These are phyloP conservation scores for Candida morakotiae DNA, from an alignment of 805 yeast genomes.

Conservation along the genomic window DNA sequence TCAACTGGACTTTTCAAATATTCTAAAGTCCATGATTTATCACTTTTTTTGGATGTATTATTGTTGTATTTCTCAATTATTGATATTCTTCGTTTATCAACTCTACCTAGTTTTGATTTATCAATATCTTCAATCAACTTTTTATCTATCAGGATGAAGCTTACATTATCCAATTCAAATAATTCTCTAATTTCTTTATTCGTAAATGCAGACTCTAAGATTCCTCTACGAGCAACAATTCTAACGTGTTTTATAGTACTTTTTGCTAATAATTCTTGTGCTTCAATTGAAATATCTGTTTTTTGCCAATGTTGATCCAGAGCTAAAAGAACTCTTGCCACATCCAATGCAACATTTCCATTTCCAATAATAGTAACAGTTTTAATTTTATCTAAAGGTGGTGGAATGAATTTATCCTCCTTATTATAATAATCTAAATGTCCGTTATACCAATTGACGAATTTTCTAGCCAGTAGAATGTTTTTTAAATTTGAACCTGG, in stretches of 20 bases:
- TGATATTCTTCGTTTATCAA: constrained; percentile 61
- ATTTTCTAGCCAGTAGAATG: constrained; percentile 74
- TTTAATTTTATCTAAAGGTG: constrained; percentile 58
- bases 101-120: constrained; percentile 38
- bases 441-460: constrained; percentile 97
- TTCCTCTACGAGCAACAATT: constrained; percentile 83
- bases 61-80: constrained; percentile 54
- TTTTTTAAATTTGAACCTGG: constrained; percentile 62
- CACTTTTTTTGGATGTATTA: constrained; percentile 1
- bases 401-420: constrained; percentile 28
- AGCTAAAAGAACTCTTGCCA: constrained; percentile 73
- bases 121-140: constrained; percentile 22
- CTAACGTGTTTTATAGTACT: constrained; percentile 61
- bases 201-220: constrained; percentile 82
- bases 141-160: constrained; percentile 36
- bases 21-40: constrained; percentile 55
- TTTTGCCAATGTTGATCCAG: constrained; percentile 51
- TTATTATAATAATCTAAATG: constrained; percentile 56
- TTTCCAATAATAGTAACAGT: constrained; percentile 86
- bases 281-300: constrained; percentile 71
- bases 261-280: constrained; percentile 47
- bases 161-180: constrained; percentile 48
- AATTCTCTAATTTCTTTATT: constrained; percentile 89
- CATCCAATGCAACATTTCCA: constrained; percentile 94
- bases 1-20: constrained; percentile 65